Evolutionary conservation across 768 basidiomycete genomes (phyloP).

Genomic region (Leccinellum albellum): DNA sequence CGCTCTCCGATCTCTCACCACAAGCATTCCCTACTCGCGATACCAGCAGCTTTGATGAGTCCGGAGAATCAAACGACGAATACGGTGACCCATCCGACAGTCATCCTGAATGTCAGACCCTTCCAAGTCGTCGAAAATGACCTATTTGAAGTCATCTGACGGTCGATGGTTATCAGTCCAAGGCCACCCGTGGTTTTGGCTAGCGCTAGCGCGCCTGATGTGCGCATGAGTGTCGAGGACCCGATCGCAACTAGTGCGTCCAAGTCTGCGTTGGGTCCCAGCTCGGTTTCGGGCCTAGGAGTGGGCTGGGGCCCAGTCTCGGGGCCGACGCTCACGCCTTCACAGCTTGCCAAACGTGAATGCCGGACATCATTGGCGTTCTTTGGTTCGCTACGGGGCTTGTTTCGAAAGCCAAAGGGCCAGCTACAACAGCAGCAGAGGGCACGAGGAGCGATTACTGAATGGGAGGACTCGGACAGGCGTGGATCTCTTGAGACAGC

Average conservation of each 20-base stretch:
- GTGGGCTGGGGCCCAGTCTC: too few species aligned
- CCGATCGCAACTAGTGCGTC: neutral
- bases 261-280: neutral
- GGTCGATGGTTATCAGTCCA: neutral
- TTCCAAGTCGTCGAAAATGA: neutral
- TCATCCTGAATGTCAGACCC: neutral
- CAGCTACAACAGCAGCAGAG: neutral
- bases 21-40: neutral
- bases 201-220: slow-evolving; percentile 2
- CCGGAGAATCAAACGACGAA: neutral
- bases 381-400: too few species aligned
- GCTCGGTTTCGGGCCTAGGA: neutral
- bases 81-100: neutral
- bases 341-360: too few species aligned
- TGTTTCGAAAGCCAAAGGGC: too few species aligned
- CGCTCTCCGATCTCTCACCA: neutral
- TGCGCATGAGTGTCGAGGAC: neutral
- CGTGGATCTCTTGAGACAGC: too few species aligned
- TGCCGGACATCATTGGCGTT: too few species aligned
- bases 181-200: neutral
- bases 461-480: slow-evolving; percentile 16
- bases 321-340: too few species aligned
- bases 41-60: neutral
- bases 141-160: neutral
- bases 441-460: slow-evolving; percentile 1